Conservation (phyloP, 305 asterid genomes). For the Rubia occidens region DNA sequence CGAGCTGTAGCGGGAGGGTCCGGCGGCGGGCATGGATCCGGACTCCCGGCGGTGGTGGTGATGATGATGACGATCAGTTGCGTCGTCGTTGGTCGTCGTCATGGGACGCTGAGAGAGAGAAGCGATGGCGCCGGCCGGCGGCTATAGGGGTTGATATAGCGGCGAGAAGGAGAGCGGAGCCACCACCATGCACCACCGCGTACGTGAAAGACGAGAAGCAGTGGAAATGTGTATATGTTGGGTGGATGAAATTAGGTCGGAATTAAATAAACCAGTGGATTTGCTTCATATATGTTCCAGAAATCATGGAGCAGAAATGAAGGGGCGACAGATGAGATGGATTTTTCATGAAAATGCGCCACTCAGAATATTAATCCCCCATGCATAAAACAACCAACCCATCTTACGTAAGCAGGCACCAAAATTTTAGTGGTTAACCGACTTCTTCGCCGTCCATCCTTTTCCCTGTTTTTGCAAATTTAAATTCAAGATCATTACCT, state of each 20-base stretch:
- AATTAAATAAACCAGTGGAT: background rate
- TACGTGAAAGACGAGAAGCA: background rate
- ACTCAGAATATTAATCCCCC: background rate
- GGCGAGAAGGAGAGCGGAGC: background rate
- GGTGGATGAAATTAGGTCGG: background rate
- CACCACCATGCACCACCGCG: conserved; percentile 11
- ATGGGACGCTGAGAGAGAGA: background rate
- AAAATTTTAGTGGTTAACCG: background rate
- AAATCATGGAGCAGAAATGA: background rate
- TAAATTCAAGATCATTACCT: too few relatives aligned
- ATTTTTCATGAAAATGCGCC: background rate
- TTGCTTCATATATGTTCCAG: background rate
- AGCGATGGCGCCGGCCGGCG: conserved; percentile 9
- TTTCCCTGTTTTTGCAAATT: background rate
- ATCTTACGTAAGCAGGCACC: background rate
- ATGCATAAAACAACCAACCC: background rate
- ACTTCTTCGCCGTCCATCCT: background rate
- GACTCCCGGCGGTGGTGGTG: background rate
- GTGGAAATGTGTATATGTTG: background rate
- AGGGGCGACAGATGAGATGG: background rate
- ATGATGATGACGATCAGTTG: background rate
- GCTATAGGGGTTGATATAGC: background rate
- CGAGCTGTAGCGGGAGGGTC: background rate
- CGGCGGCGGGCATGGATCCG: background rate
- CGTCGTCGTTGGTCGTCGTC: background rate